Evolutionary conservation across 2,329 filamentous ascomycete genomes (phyloP).

Genomic region (Alternaria incomplexa): DNA sequence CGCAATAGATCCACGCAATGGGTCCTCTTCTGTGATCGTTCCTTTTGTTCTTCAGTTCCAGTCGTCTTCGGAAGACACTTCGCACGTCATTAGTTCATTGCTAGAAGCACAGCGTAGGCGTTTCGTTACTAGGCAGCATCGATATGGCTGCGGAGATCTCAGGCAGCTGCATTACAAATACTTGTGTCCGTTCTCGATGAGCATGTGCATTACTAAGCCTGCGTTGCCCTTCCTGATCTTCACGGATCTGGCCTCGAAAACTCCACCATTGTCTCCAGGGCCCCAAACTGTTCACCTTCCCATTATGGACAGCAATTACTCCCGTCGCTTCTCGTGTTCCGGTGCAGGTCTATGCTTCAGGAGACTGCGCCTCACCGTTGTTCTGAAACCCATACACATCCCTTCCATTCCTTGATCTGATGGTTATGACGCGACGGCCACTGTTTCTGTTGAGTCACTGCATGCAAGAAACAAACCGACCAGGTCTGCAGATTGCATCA

Average conservation of each 20-base stretch:
- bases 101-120: neutral
- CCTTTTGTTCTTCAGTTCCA: neutral
- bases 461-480: neutral
- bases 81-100: neutral
- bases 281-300: conserved; percentile 17
- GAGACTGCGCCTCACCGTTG: neutral
- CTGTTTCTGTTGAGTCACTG: neutral
- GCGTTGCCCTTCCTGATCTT: conserved; percentile 21
- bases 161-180: neutral
- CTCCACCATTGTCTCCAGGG: conserved; percentile 28
- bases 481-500: neutral
- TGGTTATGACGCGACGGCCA: neutral
- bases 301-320: neutral
- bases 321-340: neutral
- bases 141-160: neutral
- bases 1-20: neutral
- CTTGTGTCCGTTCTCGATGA: neutral
- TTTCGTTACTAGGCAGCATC: neutral
- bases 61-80: neutral
- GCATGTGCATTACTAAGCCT: neutral
- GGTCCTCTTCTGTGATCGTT: neutral
- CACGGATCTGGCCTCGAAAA: conserved; percentile 31
- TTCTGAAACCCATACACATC: neutral
- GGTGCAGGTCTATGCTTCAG: neutral
- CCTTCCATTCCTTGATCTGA: neutral